These are phyloP conservation scores for Xylaria hypoxylon DNA, from an alignment of 2,329 filamentous ascomycete genomes.

Conservation along the genomic window DNA sequence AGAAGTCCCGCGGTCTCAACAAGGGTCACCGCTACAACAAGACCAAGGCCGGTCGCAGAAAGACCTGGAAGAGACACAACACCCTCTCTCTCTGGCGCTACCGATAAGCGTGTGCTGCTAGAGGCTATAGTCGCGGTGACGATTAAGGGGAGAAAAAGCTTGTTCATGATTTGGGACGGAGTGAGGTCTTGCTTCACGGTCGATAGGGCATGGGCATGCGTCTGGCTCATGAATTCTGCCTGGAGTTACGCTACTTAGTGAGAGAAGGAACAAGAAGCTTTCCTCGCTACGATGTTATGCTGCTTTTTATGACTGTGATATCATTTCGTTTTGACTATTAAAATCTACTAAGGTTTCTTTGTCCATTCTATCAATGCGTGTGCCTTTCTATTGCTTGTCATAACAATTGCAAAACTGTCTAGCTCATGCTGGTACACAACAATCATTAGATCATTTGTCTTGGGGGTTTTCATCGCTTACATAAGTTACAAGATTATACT, in stretches of 20 bases:
- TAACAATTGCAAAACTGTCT: background rate
- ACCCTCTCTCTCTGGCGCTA: conserved; percentile 99
- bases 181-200: conserved; percentile 50
- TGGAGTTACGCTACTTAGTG: conserved; percentile 52
- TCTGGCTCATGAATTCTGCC: conserved; percentile 50
- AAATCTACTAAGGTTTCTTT: conserved; percentile 23
- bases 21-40: conserved; percentile 99
- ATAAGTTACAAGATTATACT: background rate
- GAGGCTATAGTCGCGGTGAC: conserved; percentile 36
- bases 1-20: conserved; percentile 99
- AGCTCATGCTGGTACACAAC: background rate
- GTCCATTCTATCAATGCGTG: background rate
- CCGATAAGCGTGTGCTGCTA: conserved; percentile 70
- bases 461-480: background rate
- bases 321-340: conserved; percentile 34
- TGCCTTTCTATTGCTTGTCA: conserved; percentile 6
- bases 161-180: conserved; percentile 49
- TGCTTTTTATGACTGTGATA: conserved; percentile 38
- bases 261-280: conserved; percentile 49
- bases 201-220: conserved; percentile 49
- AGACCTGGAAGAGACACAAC: conserved; percentile 99
- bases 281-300: conserved; percentile 41
- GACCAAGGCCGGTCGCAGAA: conserved; percentile 94
- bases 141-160: conserved; percentile 40
- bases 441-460: background rate